Conservation (phyloP, 768 basidiomycete genomes). For the Rhodotorula kratochvilovae region DNA sequence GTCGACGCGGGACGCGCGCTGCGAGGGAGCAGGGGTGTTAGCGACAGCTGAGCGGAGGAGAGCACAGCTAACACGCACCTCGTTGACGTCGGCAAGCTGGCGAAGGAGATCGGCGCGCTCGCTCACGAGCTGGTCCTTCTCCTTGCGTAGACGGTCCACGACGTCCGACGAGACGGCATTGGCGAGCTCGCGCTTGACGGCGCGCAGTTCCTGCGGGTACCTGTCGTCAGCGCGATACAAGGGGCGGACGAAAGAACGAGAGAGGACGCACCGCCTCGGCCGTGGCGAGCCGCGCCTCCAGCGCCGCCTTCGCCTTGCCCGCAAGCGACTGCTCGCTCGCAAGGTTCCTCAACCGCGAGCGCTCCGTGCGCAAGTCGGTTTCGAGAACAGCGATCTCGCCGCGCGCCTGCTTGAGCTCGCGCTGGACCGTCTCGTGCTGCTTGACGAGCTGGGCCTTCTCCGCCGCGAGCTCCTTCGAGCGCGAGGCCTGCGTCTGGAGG, state of each 20-base stretch:
- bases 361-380: conserved; percentile 64
- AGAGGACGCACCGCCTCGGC: conserved; percentile 16
- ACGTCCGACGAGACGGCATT: conserved; percentile 49
- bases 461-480: conserved; percentile 46
- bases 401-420: conserved; percentile 50
- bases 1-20: conserved; percentile 63
- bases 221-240: not conserved
- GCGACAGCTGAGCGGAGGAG: not conserved
- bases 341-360: conserved; percentile 61
- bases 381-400: conserved; percentile 68
- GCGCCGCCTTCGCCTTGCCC: conserved; percentile 56
- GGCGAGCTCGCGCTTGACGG: conserved; percentile 1
- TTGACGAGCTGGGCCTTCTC: conserved; percentile 58
- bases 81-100: conserved; percentile 61
- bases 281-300: conserved; percentile 9
- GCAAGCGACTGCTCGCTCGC: conserved; percentile 61
- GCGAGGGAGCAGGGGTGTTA: not conserved
- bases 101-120: conserved; percentile 72
- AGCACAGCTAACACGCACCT: conserved; percentile 52
- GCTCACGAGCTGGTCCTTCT: conserved; percentile 62
- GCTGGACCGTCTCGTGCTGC: conserved; percentile 58
- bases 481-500: conserved; percentile 61
- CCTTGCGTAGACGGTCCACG: conserved; percentile 70
- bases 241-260: not conserved
- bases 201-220: conserved; percentile 16